Evolutionary conservation across 805 yeast genomes (phyloP), one percentile per base, ranked within the genome.

Genomic region (Ogataea sp.): DNA sequence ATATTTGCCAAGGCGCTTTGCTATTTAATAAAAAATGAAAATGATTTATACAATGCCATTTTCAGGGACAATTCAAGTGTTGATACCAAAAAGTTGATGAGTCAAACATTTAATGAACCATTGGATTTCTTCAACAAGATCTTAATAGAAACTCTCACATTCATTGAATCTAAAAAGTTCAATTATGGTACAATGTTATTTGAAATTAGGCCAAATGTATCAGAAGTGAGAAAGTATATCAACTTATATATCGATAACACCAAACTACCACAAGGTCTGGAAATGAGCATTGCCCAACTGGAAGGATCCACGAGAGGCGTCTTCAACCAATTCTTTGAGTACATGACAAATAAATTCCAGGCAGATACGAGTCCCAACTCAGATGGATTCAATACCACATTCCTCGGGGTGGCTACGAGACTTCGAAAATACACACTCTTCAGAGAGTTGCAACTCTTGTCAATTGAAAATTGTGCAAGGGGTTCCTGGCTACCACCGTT

Each of bases 401-500:
- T 34, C 71, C 83, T 32, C 88, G 80, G 50, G 69, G 78, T 14
- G 8, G 74, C 84, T 65, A 76, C 88, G 1, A 69, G 78, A 42
- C 61, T 87, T 38, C 68, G 86, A 34, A 75, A 75, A 38, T 65
- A 85, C 26, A 69, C 83, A 23, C 86, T 79, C 42, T 80, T 75
- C 52, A 67, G 69, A 36, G 67, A 65, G 13, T 77, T 83, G 15
- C 70, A 78, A 20, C 34, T 55, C 13, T 58, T 60, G 24, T 71
- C 78, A 4, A 75, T 86, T 42, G 60, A 63, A 2, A 64, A 62
- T 7, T 65, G 73, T 57, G 63, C 70, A 20, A 72, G 80, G 10
- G 87, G 87, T 2, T 71, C 73, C 23, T 89, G 96, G 95, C 64
- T 89, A 36, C 80, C 83, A 1, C 48, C n/a, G n/a, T n/a, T n/a